A percentile compares a stretch with the other conserved stretches of the same genome.
phyloP scores from a whole-genome alignment of 495 filamentous ascomycete species.

The Penicillium turbatum region DNA sequence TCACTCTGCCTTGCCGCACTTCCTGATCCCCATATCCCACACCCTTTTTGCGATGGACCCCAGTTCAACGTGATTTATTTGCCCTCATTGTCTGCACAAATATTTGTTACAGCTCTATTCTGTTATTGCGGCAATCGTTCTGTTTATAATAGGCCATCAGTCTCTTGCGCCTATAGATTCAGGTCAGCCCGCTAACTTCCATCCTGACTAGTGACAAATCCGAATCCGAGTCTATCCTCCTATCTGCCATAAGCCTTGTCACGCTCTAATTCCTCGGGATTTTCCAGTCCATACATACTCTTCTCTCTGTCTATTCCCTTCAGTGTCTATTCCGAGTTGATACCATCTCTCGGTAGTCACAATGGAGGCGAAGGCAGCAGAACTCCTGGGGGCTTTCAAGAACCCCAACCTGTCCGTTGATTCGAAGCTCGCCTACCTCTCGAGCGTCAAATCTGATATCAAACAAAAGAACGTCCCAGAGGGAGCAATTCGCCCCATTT shows the following conservation, averaged over 20 bases:
- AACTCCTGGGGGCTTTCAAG: constrained; percentile 62
- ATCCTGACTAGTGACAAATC: background rate
- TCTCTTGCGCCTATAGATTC: background rate
- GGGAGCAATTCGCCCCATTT: constrained; percentile 61
- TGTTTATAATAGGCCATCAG: background rate
- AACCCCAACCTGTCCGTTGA: constrained; percentile 64
- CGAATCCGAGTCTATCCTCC: background rate
- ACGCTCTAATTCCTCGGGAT: background rate
- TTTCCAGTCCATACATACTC: constrained; percentile 7
- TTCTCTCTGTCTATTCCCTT: constrained; percentile 17
- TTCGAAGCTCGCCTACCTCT: constrained; percentile 64
- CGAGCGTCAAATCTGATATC: constrained; percentile 74
- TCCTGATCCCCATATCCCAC: no score
- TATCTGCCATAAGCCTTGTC: background rate
- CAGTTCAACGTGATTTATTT: no score
- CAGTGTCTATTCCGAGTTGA: constrained; percentile 9
- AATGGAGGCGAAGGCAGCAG: constrained; percentile 47
- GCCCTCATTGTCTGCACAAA: background rate
- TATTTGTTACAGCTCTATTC: background rate
- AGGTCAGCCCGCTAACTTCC: background rate
- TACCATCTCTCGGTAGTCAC: constrained; percentile 11
- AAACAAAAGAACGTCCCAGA: constrained; percentile 85
- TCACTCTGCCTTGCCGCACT: no score
- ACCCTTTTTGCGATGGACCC: background rate
- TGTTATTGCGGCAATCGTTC: background rate